Evolutionary conservation across 768 basidiomycete species (phyloP), one percentile per base, ranked within the genome.

Genomic region (Paxillus involutus): DNA sequence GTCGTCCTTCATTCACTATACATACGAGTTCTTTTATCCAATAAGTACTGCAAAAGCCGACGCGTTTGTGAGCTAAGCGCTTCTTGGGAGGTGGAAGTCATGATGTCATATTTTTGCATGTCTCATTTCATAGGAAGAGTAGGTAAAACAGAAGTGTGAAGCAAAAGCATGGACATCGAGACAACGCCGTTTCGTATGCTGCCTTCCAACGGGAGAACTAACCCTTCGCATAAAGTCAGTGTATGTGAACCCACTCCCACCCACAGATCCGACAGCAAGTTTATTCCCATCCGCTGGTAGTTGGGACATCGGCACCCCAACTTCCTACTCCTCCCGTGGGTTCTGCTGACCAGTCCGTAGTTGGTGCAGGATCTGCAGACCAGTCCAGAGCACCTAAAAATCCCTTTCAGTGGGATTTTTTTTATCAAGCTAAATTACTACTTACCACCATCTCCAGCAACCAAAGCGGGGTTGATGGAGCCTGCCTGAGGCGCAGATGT

Each of bases 261-360:
- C 47, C 33, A 41, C 29, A 26, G 29, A 41, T 33, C 46, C 42
- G 17, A 46, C 11, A 33, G 7, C 16, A 48, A 37, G 35, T 30
- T 53, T 60, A 71, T 52, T 71, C 68, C 70, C 70, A 71, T 19
- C 59, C 72, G 26, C 63, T 66, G 41, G 64, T 17, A 1, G 61
- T 12, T 11, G 59, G 26, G 26, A 26, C 58, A 3, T 73, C 71
- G 14, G 59, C 66, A 39, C 69, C 77, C 77, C 77, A 78, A 43
- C 65, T 63, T 35, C 21, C 21, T 21, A 21, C 21, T 21, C 65
- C 46, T 43, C 63, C 46, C 52, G 80, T 67, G 43, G 92, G 85
- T 69, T 94, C 94, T 56, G 93, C 92, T 63, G 91, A 76, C 94
- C 94, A 97, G 78, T 96, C 94, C 47, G 81, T 76, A 29, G 80